Conservation (phyloP, 1,284 basidiomycete species). For the Ustilago lituana region DNA sequence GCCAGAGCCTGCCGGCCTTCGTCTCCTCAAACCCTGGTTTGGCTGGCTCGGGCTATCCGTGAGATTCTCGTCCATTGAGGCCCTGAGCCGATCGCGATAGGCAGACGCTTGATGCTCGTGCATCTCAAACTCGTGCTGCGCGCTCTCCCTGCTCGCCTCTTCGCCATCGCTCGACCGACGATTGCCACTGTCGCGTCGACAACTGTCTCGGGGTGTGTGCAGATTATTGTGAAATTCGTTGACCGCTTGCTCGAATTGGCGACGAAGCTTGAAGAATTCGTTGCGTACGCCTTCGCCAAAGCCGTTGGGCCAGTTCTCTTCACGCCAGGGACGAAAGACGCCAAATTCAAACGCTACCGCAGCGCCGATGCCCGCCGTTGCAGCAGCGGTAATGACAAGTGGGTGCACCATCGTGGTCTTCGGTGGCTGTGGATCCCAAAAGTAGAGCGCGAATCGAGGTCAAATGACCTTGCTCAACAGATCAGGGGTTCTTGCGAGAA, state of each 20-base stretch:
- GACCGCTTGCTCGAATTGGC: conserved; percentile 41
- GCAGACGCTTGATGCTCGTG: conserved; percentile 40
- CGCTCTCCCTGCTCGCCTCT: conserved; percentile 35
- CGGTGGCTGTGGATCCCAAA: too few species aligned
- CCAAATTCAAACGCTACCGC: conserved; percentile 54
- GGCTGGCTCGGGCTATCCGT: neutral
- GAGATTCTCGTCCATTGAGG: conserved; percentile 22
- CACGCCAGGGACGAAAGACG: conserved; percentile 55
- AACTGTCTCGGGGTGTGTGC: conserved; percentile 13
- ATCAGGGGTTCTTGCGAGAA: too few species aligned
- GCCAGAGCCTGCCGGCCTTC: neutral
- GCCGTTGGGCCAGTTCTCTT: conserved; percentile 55
- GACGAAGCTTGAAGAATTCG: conserved; percentile 39
- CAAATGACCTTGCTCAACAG: too few species aligned
- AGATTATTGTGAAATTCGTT: conserved; percentile 34
- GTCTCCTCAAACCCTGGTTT: conserved; percentile 15
- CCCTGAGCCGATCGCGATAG: conserved; percentile 28
- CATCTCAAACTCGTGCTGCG: conserved; percentile 52
- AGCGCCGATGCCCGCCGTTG: conserved; percentile 46
- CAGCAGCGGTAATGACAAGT: conserved; percentile 50
- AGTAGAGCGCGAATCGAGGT: neutral
- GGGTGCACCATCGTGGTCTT: conserved; percentile 46
- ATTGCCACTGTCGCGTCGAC: conserved; percentile 8
- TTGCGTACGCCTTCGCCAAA: conserved; percentile 38
- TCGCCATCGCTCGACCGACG: conserved; percentile 36